Evolutionary conservation across 2,329 filamentous ascomycete species (phyloP).

Genomic region (Fusarium citri): DNA sequence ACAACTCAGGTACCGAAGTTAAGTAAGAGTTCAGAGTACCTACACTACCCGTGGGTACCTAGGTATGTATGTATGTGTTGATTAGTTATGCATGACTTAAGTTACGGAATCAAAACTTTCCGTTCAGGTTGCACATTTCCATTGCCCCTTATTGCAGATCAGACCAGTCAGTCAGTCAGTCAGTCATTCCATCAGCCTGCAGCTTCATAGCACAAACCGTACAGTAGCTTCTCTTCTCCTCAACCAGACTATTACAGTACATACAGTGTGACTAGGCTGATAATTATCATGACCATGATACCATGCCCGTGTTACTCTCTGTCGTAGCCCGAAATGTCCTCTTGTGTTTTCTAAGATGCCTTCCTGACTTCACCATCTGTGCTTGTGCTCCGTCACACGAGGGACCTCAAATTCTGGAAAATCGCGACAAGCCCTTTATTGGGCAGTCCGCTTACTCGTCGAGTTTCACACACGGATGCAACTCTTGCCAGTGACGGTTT

Average conservation of each 20-base stretch:
- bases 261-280: neutral
- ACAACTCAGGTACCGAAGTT: neutral
- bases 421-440: conserved; percentile 43
- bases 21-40: neutral
- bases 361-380: conserved; percentile 16
- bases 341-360: conserved; percentile 2
- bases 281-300: neutral
- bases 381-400: conserved; percentile 30
- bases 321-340: conserved; percentile 12
- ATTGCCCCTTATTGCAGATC: conserved; percentile 5
- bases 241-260: neutral
- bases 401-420: conserved; percentile 33
- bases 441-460: conserved; percentile 31
- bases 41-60: neutral
- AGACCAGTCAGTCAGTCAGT: neutral
- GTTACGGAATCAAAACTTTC: neutral
- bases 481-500: conserved; percentile 19
- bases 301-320: conserved; percentile 31
- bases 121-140: neutral
- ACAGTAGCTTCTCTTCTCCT: neutral
- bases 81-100: neutral
- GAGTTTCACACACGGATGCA: conserved; percentile 25
- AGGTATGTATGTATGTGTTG: neutral
- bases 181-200: too few species aligned
- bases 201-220: too few species aligned